Conservation (phyloP, 2,329 filamentous ascomycete species). For the Talaromyces sp. region DNA sequence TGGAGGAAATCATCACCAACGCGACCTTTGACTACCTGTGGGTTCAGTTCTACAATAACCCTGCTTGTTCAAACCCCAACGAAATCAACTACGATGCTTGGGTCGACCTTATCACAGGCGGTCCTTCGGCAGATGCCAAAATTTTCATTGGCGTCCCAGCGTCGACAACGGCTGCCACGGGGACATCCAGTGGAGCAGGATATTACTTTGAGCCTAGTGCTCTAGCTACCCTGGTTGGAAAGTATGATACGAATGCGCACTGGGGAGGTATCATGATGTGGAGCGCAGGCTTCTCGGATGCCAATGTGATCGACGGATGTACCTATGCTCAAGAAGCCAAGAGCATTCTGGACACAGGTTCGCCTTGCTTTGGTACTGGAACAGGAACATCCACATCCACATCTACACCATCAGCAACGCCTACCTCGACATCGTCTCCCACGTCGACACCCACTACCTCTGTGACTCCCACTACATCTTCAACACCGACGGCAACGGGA, state of each 20-base stretch:
- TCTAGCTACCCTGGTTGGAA: constrained; percentile 41
- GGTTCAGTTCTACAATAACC: constrained; percentile 54
- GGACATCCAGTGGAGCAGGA: constrained; percentile 9
- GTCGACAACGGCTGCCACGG: constrained; percentile 22
- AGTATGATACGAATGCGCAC: constrained; percentile 33
- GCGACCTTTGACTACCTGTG: constrained; percentile 50
- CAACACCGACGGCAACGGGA: constrained; percentile 4
- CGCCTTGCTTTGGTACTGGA: constrained; percentile 17
- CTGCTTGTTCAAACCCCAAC: constrained; percentile 42
- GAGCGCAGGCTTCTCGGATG: constrained; percentile 49
- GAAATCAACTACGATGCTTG: constrained; percentile 46
- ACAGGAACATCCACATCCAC: constrained; percentile 24
- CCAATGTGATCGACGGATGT: constrained; percentile 40
- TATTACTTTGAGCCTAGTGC: constrained; percentile 47
- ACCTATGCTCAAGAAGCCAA: constrained; percentile 47
- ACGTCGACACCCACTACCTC: background rate
- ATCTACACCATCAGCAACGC: background rate
- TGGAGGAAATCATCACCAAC: constrained; percentile 40
- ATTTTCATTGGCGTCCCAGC: constrained; percentile 51
- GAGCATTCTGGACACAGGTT: constrained; percentile 29
- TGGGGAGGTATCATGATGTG: constrained; percentile 60
- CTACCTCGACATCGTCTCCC: background rate
- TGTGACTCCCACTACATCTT: background rate
- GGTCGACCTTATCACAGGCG: constrained; percentile 32
- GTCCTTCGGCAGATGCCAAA: constrained; percentile 42